Conservation (phyloP, 306 rosid genomes). For the Aeschynomene evenia region DNA sequence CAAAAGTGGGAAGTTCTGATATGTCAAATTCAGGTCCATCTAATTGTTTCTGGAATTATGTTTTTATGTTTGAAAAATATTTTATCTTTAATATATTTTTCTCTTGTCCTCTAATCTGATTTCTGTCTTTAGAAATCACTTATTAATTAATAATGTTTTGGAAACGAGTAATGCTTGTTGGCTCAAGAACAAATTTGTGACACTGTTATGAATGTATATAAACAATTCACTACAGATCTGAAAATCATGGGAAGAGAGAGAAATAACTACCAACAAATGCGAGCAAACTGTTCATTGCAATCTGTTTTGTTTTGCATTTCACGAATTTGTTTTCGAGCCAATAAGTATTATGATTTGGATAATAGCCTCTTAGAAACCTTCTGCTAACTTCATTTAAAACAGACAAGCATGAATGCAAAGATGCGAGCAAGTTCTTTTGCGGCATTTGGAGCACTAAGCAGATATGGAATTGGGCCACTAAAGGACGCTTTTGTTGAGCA, state of each 20-base stretch:
- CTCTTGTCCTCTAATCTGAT: neutral
- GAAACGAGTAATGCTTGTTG: too few relatives aligned
- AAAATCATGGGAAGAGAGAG: too few relatives aligned
- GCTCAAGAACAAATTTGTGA: too few relatives aligned
- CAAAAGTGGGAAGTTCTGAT: neutral
- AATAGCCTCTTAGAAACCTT: neutral
- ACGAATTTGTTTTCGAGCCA: too few relatives aligned
- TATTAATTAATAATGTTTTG: neutral
- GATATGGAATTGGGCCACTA: constrained; percentile 63
- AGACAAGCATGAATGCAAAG: constrained; percentile 66
- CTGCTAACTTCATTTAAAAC: constrained; percentile 17
- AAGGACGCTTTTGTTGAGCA: constrained; percentile 88
- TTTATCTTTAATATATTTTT: constrained; percentile 5
- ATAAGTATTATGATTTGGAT: too few relatives aligned
- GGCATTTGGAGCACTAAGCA: constrained; percentile 85
- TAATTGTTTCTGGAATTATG: neutral
- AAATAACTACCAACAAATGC: too few relatives aligned
- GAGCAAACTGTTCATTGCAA: too few relatives aligned
- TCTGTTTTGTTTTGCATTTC: too few relatives aligned
- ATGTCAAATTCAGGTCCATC: constrained; percentile 7
- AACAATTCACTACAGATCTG: too few relatives aligned
- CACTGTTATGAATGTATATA: too few relatives aligned
- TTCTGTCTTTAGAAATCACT: neutral
- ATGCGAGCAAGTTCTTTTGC: constrained; percentile 94
- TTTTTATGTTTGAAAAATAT: neutral